These are phyloP conservation scores for Herpetomonas tarakana DNA, from an alignment of 208 protist genomes.

Conservation along the genomic window DNA sequence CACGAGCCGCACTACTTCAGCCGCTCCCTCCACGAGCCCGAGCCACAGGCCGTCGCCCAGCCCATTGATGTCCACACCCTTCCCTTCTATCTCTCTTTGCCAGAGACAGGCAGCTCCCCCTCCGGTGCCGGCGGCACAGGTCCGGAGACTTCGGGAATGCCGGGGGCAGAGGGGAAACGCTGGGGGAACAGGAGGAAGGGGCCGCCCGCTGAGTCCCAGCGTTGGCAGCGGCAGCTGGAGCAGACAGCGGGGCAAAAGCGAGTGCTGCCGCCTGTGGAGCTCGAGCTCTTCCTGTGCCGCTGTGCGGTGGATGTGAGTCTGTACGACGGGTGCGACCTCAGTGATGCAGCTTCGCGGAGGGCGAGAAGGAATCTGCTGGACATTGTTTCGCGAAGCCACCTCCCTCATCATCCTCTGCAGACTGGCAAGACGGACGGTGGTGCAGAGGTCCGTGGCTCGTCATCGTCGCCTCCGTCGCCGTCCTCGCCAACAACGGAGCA, in stretches of 20 bases:
- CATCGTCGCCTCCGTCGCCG: too few species aligned
- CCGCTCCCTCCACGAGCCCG: not conserved
- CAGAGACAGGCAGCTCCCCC: too few species aligned
- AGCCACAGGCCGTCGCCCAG: not conserved
- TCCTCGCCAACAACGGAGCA: not conserved
- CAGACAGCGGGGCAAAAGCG: slow-evolving; percentile 1
- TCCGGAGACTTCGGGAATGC: not conserved
- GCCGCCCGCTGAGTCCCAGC: too few species aligned
- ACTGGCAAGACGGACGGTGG: too few species aligned
- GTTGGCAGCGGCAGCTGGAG: not conserved
- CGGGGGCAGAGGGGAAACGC: not conserved
- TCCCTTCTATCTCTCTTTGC: too few species aligned
- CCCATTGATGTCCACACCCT: not conserved
- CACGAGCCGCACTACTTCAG: slow-evolving; percentile 5
- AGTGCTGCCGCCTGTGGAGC: slow-evolving; percentile 22
- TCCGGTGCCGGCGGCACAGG: too few species aligned
- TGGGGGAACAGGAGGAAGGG: too few species aligned
- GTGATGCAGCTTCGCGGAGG: slow-evolving; percentile 21
- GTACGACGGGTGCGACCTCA: slow-evolving; percentile 52
- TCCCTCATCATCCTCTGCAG: too few species aligned
- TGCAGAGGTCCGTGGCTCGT: too few species aligned
- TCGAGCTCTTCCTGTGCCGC: slow-evolving; percentile 41
- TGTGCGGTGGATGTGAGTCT: slow-evolving; percentile 38
- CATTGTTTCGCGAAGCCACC: slow-evolving; percentile 17
- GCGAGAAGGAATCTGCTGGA: slow-evolving; percentile 25